Percentiles rank a stretch among this genome's conserved stretches.
These are phyloP conservation scores for Elongisporangium undulatum DNA, from an alignment of 352 stramenopile genomes.

Conservation along the genomic window DNA sequence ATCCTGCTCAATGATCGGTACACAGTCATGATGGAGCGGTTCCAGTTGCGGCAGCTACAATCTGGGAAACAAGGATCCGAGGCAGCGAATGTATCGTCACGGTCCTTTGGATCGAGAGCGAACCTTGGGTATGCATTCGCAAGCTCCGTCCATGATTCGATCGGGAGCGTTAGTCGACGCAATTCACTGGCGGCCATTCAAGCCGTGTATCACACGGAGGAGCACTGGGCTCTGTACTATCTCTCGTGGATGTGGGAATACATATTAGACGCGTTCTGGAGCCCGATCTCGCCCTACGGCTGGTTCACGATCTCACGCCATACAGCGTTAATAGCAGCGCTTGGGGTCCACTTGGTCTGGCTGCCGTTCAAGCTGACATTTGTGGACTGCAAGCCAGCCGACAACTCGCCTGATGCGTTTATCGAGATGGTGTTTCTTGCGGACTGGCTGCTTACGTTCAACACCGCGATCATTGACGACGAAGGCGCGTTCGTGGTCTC, in stretches of 20 bases:
- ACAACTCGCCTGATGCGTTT: neutral
- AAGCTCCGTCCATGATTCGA: neutral
- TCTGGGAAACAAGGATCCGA: too few species aligned
- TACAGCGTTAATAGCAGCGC: conserved; percentile 11
- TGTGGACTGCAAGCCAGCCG: neutral
- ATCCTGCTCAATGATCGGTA: conserved; percentile 8
- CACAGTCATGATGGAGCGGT: conserved; percentile 44
- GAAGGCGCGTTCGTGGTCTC: conserved; percentile 24
- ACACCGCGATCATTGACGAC: conserved; percentile 34
- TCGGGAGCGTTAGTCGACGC: neutral
- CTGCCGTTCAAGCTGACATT: conserved; percentile 25
- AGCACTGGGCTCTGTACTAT: neutral
- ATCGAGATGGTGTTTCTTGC: conserved; percentile 27
- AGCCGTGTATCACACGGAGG: too few species aligned
- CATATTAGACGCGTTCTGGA: neutral
- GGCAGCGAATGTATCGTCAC: too few species aligned
- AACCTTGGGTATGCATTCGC: neutral
- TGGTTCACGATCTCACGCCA: conserved; percentile 16
- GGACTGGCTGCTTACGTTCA: conserved; percentile 42
- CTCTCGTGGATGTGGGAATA: neutral
- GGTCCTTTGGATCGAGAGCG: neutral
- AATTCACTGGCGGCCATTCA: neutral
- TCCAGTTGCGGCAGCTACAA: conserved; percentile 38
- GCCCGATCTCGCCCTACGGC: conserved; percentile 15
- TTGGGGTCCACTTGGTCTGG: conserved; percentile 20